Base-by-base conservation (phyloP, 1,284 basidiomycete species). In the Melampsora occidentalis region DNA sequence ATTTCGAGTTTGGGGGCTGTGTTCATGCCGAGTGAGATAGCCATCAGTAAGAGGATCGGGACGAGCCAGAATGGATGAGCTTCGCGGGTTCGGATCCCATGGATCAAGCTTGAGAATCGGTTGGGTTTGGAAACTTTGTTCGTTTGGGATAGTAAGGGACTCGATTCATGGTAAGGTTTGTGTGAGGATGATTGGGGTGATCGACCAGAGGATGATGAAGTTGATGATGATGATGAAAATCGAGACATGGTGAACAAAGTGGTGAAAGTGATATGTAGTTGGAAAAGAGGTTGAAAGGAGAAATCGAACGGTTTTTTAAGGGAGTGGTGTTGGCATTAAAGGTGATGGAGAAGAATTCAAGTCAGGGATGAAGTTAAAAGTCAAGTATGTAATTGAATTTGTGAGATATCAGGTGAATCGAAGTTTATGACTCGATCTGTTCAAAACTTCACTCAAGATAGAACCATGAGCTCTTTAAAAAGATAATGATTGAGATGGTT, bases 1-100 rank as follows among this genome's bases (percentile, higher is more conserved):
- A 79, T 78, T 18, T 79, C 79, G 33, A 80, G 70, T 59, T 79
- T 79, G 3, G 79, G 78, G 0, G 76, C 70, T 61, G 75, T 71
- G 5, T 72, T 78, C 68, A 78, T 75, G 22, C 79, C 78, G 65
- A 79, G 70, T 28, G 75, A 68, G 35, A 80, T 49, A 0, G 79
- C 71, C 71, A 80, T 79, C 46, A 78, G 16, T 68, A 80, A 63
- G 42, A 76, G 72, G n/a, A 73, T 69, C 20, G 73, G 72, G 12
- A 73, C 20, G 28, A 77, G 53, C 53, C 53, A 57, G 14, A 57
- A 57, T 1, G 53, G 10, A 28, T 57, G 53, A 7, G 53, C 4
- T 57, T 57, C 25, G 14, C 53, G 53, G 6, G 6, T 5, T 22
- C 12, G 6, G 53, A 57, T n/a, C 12, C 20, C 10, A n/a, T 5